Evolutionary conservation across 257 asterid genomes (phyloP).

Genomic region (Plantago major): DNA sequence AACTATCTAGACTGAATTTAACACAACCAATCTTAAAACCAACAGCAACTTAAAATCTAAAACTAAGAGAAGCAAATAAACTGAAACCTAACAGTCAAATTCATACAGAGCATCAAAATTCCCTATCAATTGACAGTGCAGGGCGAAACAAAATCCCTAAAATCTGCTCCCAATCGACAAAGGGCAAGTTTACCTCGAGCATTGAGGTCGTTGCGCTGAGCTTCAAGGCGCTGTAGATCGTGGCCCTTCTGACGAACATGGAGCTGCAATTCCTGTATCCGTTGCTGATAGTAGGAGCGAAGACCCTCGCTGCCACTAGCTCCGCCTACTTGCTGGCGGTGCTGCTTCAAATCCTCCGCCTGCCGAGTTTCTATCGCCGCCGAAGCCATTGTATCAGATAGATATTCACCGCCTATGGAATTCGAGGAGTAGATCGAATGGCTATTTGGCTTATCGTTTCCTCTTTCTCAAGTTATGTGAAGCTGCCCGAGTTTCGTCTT

Average conservation of each 20-base stretch:
- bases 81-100: not conserved
- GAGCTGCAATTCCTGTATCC: conserved; percentile 55
- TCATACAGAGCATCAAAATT: not conserved
- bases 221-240: conserved; percentile 73
- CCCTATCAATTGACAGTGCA: not conserved
- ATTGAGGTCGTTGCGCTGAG: conserved; percentile 73
- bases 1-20: not conserved
- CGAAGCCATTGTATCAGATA: no score
- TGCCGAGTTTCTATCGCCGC: no score
- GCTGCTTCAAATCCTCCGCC: no score
- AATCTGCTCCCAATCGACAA: conserved; percentile 1
- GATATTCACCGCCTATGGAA: no score
- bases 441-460: no score
- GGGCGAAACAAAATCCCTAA: conserved; percentile 6
- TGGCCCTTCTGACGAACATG: conserved; percentile 50
- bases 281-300: conserved; percentile 55
- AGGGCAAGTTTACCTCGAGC: conserved; percentile 36
- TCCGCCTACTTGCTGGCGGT: no score
- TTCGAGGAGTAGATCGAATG: no score
- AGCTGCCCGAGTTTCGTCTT: no score
- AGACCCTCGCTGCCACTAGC: conserved; percentile 44
- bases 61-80: not conserved
- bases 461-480: no score
- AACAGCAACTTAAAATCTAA: no score
- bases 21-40: not conserved